Conservation (phyloP, 176 grass and related monocot genomes). For the Aegilops umbellulata region DNA sequence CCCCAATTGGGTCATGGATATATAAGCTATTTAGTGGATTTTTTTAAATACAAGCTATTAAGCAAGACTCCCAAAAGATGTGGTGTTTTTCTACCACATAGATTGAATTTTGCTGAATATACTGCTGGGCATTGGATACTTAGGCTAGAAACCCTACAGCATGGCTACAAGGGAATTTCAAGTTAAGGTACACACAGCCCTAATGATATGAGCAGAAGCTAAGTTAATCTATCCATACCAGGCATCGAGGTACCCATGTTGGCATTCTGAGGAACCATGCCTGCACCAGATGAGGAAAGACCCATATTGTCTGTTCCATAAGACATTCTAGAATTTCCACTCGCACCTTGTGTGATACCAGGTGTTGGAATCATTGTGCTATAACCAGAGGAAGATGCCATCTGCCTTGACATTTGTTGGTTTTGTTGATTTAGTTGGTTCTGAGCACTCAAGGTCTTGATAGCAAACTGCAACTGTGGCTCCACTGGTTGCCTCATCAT, state of each 20-base stretch:
- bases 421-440: conserved; percentile 60
- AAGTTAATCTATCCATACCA: conserved; percentile 38
- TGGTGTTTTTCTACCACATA: background rate
- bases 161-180: conserved; percentile 21
- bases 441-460: conserved; percentile 50
- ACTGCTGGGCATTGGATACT: background rate
- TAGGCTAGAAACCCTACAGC: conserved; percentile 19
- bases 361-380: conserved; percentile 94
- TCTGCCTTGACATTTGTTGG: conserved; percentile 44
- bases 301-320: conserved; percentile 59
- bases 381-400: conserved; percentile 63
- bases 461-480: conserved; percentile 47
- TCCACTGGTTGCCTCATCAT: conserved; percentile 64
- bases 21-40: conserved; percentile 12
- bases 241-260: conserved; percentile 51
- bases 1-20: background rate
- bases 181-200: background rate
- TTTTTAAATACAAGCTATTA: background rate
- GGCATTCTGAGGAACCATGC: conserved; percentile 59
- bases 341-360: conserved; percentile 63
- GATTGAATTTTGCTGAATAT: conserved; percentile 3
- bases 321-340: conserved; percentile 53
- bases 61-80: background rate
- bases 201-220: background rate
- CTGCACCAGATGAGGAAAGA: conserved; percentile 41